phyloP scores from a whole-genome alignment of 306 rosid genomes.

The Lablab purpureus region DNA sequence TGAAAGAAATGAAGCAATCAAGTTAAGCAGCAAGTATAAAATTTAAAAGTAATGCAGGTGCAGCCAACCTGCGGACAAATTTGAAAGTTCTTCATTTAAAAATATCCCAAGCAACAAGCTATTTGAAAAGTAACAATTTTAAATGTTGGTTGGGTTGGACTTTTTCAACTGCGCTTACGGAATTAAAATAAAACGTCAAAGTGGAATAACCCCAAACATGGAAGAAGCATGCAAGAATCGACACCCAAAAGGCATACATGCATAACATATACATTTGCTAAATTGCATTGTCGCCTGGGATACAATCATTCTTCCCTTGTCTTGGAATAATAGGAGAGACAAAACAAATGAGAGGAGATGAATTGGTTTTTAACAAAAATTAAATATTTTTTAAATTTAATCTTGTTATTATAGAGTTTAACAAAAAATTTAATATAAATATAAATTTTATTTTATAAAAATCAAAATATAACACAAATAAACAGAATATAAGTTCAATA shows the following conservation, averaged over 20 bases:
- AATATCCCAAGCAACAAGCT: constrained; percentile 24
- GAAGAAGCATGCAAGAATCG: not conserved
- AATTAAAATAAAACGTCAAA: constrained; percentile 12
- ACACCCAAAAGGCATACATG: not conserved
- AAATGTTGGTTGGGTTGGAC: constrained; percentile 29
- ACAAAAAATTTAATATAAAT: too few species aligned
- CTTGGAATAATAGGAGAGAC: too few species aligned
- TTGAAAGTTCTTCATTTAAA: constrained; percentile 10
- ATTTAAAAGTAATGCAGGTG: constrained; percentile 38
- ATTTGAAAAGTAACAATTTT: constrained; percentile 41
- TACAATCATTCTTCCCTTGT: not conserved
- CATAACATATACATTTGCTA: too few species aligned
- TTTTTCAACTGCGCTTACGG: constrained; percentile 18
- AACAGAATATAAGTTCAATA: too few species aligned
- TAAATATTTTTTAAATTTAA: too few species aligned
- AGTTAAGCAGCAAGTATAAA: constrained; percentile 41
- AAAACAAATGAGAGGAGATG: too few species aligned
- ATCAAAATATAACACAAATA: too few species aligned
- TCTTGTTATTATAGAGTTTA: too few species aligned
- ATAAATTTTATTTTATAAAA: too few species aligned
- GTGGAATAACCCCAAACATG: constrained; percentile 7
- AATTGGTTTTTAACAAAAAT: too few species aligned
- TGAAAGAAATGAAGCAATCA: constrained; percentile 27
- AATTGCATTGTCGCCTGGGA: not conserved
- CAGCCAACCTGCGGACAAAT: constrained; percentile 37